Evolutionary conservation across 2,329 filamentous ascomycete species (phyloP), one percentile per base, ranked within the genome.

Genomic region (Arthrobotrys iridis): DNA sequence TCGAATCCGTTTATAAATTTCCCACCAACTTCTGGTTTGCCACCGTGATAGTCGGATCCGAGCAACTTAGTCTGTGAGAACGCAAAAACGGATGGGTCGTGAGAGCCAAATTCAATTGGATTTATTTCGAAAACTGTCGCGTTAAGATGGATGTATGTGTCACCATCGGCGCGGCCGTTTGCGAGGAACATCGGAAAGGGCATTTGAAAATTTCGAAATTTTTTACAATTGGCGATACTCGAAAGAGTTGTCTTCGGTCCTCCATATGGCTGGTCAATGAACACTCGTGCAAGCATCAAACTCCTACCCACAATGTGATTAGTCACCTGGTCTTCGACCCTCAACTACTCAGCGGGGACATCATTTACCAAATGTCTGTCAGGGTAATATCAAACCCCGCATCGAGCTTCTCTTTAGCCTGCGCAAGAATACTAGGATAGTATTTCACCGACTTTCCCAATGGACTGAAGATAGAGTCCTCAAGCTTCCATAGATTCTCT

Each of bases 1-100:
- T 97, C 93, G 77, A 93, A 93, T 0, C 93, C 93, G 5, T 86
- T 85, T 13, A 96, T 86, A 80, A 93, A 97, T 26, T 77, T 76
- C 26, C 83, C 81, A 45, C 87, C 86, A 65, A 85, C 81, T 8
- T 83, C 80, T 0, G 86, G 83, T 5, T 81, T 80, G 18, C 92
- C 92, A 4, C 83, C 84, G 40, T 84, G 86, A 81, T 94, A 93
- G 77, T 89, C 89, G 1, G 91, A 91, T 1, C 92, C 92, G 1
- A 93, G 82, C 77, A 90, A 93, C 75, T 88, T 83, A 3, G 90
- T 83, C 0, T 91, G 91, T 0, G 87, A 89, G 78, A 93, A 94
- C 3, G 87, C 91, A 78, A 85, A 90, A 3, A 91, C 83, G 0
- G 87, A 91, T 0, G 91, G 90, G 80, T 94, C 92, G 79, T 88